These are phyloP conservation scores for Arachis monticola DNA, from an alignment of 331 rosid genomes.

Conservation along the genomic window DNA sequence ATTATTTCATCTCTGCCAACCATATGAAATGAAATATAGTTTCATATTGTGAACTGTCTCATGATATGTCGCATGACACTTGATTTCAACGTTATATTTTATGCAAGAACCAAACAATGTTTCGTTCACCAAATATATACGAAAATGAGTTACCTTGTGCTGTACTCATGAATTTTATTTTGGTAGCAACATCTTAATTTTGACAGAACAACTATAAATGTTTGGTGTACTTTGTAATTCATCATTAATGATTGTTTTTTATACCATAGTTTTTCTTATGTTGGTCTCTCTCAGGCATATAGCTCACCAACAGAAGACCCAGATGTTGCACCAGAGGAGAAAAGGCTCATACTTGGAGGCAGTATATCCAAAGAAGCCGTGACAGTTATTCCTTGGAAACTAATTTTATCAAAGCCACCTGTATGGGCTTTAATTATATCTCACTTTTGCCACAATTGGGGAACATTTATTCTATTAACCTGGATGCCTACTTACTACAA, in stretches of 20 bases:
- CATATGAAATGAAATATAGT: conserved; percentile 1
- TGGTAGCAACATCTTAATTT: conserved; percentile 8
- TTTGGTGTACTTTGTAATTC: conserved; percentile 25
- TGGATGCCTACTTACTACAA: conserved; percentile 99
- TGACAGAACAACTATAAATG: conserved; percentile 25
- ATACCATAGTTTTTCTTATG: conserved; percentile 26
- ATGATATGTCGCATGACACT: conserved; percentile 23
- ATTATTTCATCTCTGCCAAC: conserved; percentile 10
- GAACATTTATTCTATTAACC: conserved; percentile 94
- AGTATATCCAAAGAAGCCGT: conserved; percentile 76
- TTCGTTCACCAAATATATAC: conserved; percentile 9
- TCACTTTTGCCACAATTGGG: conserved; percentile 97
- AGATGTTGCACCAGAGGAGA: conserved; percentile 64
- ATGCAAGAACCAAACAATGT: conserved; percentile 2
- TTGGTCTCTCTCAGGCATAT: conserved; percentile 66
- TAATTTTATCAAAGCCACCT: conserved; percentile 89
- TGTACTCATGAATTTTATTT: neutral
- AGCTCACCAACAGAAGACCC: conserved; percentile 94
- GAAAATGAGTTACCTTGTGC: conserved; percentile 20
- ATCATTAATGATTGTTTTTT: conserved; percentile 7
- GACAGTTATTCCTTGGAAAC: conserved; percentile 84
- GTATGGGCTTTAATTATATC: conserved; percentile 97
- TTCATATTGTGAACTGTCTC: conserved; percentile 26
- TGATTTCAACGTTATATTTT: conserved; percentile 9
- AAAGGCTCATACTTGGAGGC: conserved; percentile 69